phyloP scores from a whole-genome alignment of 805 yeast species.

The Schwanniomyces sp. region DNA sequence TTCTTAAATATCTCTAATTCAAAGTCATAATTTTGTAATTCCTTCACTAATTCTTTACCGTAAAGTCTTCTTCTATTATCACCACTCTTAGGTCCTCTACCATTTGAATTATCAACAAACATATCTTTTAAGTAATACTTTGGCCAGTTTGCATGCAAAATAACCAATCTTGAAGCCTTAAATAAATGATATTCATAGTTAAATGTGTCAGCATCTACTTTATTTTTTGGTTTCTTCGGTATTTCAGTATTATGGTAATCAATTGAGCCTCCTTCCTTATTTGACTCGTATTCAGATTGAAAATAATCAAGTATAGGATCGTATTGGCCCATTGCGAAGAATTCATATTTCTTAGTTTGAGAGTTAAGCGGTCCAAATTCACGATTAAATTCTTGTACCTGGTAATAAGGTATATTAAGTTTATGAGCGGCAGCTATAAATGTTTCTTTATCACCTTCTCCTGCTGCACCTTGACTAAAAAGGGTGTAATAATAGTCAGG shows the following conservation, averaged over 20 bases:
- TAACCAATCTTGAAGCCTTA: constrained; percentile 24
- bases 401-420: constrained; percentile 34
- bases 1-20: constrained; percentile 27
- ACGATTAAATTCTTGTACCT: constrained; percentile 34
- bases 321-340: constrained; percentile 38
- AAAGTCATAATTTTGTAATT: constrained; percentile 25
- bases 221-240: constrained; percentile 20
- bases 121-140: constrained; percentile 24
- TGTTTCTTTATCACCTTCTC: constrained; percentile 45
- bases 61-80: constrained; percentile 28
- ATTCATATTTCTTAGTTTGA: constrained; percentile 22
- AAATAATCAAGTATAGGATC: constrained; percentile 33
- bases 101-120: constrained; percentile 22
- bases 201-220: constrained; percentile 16
- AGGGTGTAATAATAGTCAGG: constrained; percentile 37
- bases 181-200: constrained; percentile 32
- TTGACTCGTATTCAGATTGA: constrained; percentile 13
- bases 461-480: constrained; percentile 42
- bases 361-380: constrained; percentile 34
- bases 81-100: constrained; percentile 26
- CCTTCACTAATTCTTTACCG: constrained; percentile 20
- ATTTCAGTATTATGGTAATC: constrained; percentile 11
- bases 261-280: constrained; percentile 6
- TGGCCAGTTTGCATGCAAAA: constrained; percentile 42
- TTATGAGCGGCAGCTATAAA: constrained; percentile 43